Evolutionary conservation across 1,284 basidiomycete genomes (phyloP), one percentile per base, ranked within the genome.

Genomic region (Apiotrichum veenhuisii): DNA sequence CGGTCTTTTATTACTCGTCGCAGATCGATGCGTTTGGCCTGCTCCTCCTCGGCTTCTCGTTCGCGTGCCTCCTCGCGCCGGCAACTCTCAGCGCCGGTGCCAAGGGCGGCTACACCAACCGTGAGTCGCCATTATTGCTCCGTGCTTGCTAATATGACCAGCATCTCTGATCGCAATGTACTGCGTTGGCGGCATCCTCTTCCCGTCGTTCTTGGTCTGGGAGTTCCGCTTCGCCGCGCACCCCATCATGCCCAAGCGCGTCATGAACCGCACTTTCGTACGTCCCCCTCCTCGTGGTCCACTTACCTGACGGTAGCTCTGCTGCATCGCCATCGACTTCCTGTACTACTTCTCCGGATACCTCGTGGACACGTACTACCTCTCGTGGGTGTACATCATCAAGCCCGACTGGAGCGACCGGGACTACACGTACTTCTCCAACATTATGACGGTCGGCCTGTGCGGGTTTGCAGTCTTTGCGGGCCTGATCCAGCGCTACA

Each of bases 151-250:
- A 10, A 27, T 25, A 18, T 45, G 12, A 70, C 69, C 71, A 44
- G 42, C 72, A n/a, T 75, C 72, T 1, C 68, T 80, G 51, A 79
- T 80, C 56, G 76, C 78, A 53, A 73, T 79, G 71, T 67, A 76
- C 46, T 67, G 68, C 38, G 67, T 77, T 27, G 79, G 78, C 30
- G 73, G 70, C 7, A 50, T 76, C 22, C 59, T 75, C 34, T 71
- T 79, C 61, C 66, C 71, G 57, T 55, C 66, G 17, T 79, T 74
- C 52, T 45, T 66, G 22, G 50, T 74, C 40, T 80, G 72, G 71
- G 79, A 80, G 55, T 60, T 66, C 58, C 67, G 61, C 49, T 71
- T 66, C 36, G 71, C 78, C 15, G 57, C 62, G 15, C 63, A 75
- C 61, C 77, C 77, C 9, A 67, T 79, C 60, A 72, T 77, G 68